Percentiles rank a stretch among this genome's conserved stretches.
Conservation (phyloP, 1,139 yeast species). For the Blastobotrys capitulatus region DNA sequence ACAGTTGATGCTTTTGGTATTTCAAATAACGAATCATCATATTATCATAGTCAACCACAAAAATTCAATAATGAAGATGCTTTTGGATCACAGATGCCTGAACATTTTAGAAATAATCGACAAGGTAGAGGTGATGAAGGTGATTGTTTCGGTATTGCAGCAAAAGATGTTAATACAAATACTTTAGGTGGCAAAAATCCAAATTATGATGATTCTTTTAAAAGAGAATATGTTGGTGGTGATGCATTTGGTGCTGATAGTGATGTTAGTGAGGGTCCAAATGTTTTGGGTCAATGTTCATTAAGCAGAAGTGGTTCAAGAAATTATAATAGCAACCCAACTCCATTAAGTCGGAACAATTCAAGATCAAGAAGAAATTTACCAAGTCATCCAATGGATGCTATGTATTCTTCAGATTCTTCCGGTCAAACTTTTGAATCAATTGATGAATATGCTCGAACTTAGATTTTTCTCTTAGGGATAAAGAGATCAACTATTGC, state of each 20-base stretch:
- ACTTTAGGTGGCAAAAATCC: neutral
- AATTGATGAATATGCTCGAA: neutral
- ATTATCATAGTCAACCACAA: neutral
- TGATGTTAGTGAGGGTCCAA: neutral
- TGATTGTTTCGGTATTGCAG: neutral
- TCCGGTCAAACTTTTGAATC: neutral
- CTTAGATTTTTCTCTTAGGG: neutral
- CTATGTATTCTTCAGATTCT: neutral
- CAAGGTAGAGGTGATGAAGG: neutral
- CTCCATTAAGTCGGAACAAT: neutral
- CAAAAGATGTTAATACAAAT: neutral
- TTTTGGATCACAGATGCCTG: neutral
- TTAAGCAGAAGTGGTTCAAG: neutral
- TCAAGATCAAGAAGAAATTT: neutral
- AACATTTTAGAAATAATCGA: neutral
- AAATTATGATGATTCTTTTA: neutral
- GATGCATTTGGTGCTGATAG: conserved; percentile 2
- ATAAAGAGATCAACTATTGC: no score
- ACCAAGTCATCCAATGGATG: neutral
- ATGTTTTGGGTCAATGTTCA: neutral
- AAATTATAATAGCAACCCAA: neutral
- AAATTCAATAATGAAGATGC: neutral
- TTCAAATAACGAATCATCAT: neutral
- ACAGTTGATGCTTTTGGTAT: conserved; percentile 1
- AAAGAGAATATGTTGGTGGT: neutral